Evolutionary conservation across 2,329 filamentous ascomycete species (phyloP).

Genomic region (Scleromitrula shiraiana): DNA sequence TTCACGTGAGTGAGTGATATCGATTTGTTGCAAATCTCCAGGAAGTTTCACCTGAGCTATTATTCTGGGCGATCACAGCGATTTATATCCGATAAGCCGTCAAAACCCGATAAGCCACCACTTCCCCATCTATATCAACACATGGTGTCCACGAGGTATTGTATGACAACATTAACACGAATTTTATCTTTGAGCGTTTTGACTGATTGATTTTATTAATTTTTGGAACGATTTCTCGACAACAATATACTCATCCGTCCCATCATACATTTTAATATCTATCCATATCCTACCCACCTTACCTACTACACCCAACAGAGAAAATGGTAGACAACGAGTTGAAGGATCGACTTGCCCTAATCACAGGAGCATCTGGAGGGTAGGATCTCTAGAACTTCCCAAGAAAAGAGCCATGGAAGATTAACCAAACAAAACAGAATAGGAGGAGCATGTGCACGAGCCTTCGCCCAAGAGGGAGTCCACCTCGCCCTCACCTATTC

Average conservation of each 20-base stretch:
- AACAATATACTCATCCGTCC: background rate
- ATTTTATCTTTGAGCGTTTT: too few species aligned
- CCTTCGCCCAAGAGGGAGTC: conserved; percentile 44
- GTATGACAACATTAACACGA: too few species aligned
- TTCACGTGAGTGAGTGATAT: too few species aligned
- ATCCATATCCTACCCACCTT: too few species aligned
- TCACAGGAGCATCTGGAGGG: conserved; percentile 56
- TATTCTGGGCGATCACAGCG: too few species aligned
- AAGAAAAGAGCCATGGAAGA: too few species aligned
- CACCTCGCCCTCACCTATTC: conserved; percentile 53
- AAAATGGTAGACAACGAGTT: conserved; percentile 36
- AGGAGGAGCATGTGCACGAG: conserved; percentile 48
- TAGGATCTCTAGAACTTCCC: conserved; percentile 31
- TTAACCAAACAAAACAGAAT: conserved; percentile 45
- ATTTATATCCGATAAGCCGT: too few species aligned
- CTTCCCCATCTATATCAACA: too few species aligned
- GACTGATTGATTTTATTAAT: background rate
- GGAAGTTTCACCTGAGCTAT: too few species aligned
- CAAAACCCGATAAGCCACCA: too few species aligned
- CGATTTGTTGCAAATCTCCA: too few species aligned
- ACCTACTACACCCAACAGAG: background rate
- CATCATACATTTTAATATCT: background rate
- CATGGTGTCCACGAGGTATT: too few species aligned
- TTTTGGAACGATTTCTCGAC: background rate
- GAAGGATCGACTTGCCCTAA: conserved; percentile 44